Percentiles rank a stretch among this genome's conserved stretches.
Evolutionary conservation across 306 rosid species (phyloP).

Genomic region (Vicia sativa): DNA sequence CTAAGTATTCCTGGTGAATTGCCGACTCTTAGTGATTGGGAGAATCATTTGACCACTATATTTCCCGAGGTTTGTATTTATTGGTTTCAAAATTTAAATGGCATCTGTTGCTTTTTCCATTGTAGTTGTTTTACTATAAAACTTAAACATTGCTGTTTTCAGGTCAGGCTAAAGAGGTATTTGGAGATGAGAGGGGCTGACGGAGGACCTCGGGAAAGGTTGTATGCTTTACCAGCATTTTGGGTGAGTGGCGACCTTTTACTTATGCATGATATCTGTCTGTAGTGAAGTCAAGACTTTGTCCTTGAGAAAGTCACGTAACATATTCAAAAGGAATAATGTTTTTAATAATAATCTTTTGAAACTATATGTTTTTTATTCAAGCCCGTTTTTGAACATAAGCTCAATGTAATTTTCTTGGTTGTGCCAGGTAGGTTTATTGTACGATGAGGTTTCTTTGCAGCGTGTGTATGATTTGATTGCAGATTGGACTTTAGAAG

Average conservation of each 20-base stretch:
- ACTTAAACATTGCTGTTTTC: slow-evolving; percentile 36
- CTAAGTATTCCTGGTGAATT: slow-evolving; percentile 68
- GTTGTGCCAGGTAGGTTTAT: slow-evolving; percentile 72
- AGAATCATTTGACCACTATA: slow-evolving; percentile 83
- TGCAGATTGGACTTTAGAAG: slow-evolving; percentile 81
- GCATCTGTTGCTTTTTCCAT: slow-evolving; percentile 33
- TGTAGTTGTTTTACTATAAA: slow-evolving; percentile 12
- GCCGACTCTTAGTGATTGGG: slow-evolving; percentile 87
- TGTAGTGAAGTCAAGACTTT: slow-evolving; percentile 14
- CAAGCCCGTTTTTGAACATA: slow-evolving; percentile 6
- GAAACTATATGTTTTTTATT: slow-evolving; percentile 8
- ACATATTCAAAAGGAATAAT: slow-evolving; percentile 20
- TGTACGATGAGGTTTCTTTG: slow-evolving; percentile 80
- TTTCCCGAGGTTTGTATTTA: slow-evolving; percentile 67
- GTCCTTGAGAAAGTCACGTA: slow-evolving; percentile 3
- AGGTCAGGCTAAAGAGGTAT: slow-evolving; percentile 87
- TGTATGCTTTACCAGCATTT: slow-evolving; percentile 86
- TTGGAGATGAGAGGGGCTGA: slow-evolving; percentile 98
- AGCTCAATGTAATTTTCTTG: slow-evolving; percentile 38
- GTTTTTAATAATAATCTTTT: slow-evolving; percentile 12
- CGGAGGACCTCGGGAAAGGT: slow-evolving; percentile 78
- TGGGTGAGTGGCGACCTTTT: slow-evolving; percentile 58
- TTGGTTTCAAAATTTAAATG: slow-evolving; percentile 30
- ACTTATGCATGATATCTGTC: slow-evolving; percentile 15
- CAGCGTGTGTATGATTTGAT: slow-evolving; percentile 71